Conservation (phyloP, 306 rosid genomes). For the Hippophae rhamnoides region DNA sequence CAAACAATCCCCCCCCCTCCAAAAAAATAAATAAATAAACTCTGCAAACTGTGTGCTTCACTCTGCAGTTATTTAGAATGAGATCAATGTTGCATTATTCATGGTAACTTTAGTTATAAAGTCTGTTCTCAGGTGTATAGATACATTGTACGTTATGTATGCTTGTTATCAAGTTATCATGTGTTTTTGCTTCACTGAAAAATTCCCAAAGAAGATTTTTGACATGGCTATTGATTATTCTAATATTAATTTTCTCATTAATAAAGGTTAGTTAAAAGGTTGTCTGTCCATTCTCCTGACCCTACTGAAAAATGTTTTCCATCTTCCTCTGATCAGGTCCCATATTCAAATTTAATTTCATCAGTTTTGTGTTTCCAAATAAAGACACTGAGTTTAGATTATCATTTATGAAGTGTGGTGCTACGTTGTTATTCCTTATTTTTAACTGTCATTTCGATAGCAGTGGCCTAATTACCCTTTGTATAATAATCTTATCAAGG, state of each 20-base stretch:
- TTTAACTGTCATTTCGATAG: not conserved
- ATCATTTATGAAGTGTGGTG: not conserved
- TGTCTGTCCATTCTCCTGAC: not conserved
- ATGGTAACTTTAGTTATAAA: no score
- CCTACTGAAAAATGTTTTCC: not conserved
- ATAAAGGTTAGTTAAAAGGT: not conserved
- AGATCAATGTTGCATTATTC: no score
- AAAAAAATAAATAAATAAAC: no score
- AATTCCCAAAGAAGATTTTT: not conserved
- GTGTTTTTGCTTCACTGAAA: not conserved
- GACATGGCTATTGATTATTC: not conserved
- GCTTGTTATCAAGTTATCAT: not conserved
- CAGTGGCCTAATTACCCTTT: not conserved
- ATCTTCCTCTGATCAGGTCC: not conserved
- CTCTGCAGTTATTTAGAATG: no score
- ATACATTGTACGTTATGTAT: no score
- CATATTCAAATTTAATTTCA: not conserved
- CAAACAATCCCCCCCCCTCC: not conserved
- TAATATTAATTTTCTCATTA: not conserved
- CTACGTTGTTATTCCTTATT: not conserved
- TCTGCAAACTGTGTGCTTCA: not conserved
- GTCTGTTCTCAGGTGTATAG: no score
- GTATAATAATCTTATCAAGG: no score
- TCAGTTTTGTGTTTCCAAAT: not conserved
- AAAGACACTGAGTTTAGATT: not conserved